phyloP scores from a whole-genome alignment of 805 yeast genomes.

The Starmerella apis region DNA sequence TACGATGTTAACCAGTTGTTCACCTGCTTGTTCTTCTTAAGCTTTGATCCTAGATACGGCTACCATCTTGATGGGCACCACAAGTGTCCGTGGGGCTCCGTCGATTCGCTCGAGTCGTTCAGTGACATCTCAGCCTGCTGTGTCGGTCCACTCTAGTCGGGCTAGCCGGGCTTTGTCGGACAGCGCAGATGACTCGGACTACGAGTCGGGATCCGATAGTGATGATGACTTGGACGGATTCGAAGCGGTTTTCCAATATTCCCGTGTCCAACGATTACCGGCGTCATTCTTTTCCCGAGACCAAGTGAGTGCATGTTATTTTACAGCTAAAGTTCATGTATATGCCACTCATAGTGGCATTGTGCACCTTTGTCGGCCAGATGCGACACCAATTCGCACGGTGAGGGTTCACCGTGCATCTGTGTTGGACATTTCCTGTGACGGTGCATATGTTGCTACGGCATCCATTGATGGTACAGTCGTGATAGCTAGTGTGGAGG shows the following conservation, averaged over 20 bases:
- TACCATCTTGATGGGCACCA: conserved; percentile 1
- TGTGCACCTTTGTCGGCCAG: conserved; percentile 54
- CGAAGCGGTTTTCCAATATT: conserved; percentile 52
- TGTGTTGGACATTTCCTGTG: conserved; percentile 53
- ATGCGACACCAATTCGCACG: conserved; percentile 54
- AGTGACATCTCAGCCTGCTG: background rate
- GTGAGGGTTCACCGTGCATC: conserved; percentile 81
- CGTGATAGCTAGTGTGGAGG: conserved; percentile 59
- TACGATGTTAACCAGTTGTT: no score
- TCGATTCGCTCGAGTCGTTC: conserved; percentile 5
- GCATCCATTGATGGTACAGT: conserved; percentile 93
- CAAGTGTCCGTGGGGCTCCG: conserved; percentile 5
- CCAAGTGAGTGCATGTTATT: conserved; percentile 60
- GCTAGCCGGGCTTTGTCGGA: background rate
- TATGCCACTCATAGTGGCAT: conserved; percentile 89
- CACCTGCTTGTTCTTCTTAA: no score
- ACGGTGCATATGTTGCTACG: conserved; percentile 66
- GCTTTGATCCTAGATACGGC: conserved; percentile 1
- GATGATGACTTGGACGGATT: conserved; percentile 31
- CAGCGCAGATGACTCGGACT: background rate
- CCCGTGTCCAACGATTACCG: conserved; percentile 60
- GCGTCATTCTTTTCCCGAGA: conserved; percentile 60
- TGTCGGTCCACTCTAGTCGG: background rate
- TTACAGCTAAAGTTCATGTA: conserved; percentile 51
- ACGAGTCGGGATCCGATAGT: conserved; percentile 12